Percentiles rank a stretch among this genome's conserved stretches.
Evolutionary conservation across 1,284 basidiomycete genomes (phyloP).

Genomic region (Fomitiporia mediterranea): DNA sequence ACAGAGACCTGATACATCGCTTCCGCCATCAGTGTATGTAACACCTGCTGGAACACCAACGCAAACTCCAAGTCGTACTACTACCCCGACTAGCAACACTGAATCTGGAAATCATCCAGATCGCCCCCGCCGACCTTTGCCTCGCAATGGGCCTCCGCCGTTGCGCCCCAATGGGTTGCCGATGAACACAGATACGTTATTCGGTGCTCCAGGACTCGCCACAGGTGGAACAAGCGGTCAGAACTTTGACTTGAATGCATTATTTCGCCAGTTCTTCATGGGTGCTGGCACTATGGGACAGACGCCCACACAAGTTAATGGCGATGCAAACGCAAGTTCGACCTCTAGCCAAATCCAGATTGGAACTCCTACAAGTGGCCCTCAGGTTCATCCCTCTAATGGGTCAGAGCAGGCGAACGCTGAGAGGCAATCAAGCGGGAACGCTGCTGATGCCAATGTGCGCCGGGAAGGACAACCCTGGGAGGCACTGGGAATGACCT

Average conservation of each 20-base stretch:
- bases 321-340: neutral
- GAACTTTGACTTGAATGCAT: neutral
- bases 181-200: neutral
- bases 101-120: neutral
- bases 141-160: slow-evolving; percentile 17
- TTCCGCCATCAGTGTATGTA: neutral
- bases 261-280: slow-evolving; percentile 13
- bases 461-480: neutral
- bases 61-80: slow-evolving; percentile 1
- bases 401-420: neutral
- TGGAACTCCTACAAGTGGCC: neutral
- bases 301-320: neutral
- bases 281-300: neutral
- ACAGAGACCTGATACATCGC: neutral
- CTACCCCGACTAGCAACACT: neutral
- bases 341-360: neutral
- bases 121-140: slow-evolving; percentile 15
- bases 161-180: neutral
- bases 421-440: no score
- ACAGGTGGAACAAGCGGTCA: neutral
- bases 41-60: slow-evolving; percentile 5
- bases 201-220: neutral
- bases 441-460: neutral
- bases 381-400: neutral
- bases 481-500: neutral